Percentiles rank a stretch among this genome's conserved stretches.
phyloP scores from a whole-genome alignment of 106 monocot species.

The Acanthochlamys bracteata region DNA sequence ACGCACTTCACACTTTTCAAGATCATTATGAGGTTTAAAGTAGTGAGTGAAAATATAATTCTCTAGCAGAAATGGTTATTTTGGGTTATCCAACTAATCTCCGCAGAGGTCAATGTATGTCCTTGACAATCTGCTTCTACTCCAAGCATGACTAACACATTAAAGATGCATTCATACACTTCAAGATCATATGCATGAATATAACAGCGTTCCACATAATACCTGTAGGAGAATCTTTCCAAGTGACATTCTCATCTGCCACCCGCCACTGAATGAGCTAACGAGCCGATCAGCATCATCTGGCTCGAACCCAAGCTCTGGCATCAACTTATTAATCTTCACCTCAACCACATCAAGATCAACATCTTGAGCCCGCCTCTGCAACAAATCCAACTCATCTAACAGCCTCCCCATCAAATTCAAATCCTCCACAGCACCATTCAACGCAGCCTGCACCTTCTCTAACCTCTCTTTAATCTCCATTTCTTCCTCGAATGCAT shows the following conservation, averaged over 20 bases:
- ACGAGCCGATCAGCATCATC: constrained; percentile 93
- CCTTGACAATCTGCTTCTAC: too few relatives aligned
- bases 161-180: too few relatives aligned
- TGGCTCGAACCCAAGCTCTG: constrained; percentile 64
- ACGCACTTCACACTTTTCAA: too few relatives aligned
- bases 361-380: constrained; percentile 84
- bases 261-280: constrained; percentile 89
- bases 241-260: constrained; percentile 99
- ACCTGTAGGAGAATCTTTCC: constrained; percentile 98
- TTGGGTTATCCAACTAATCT: too few relatives aligned
- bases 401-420: constrained; percentile 79
- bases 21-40: too few relatives aligned
- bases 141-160: too few relatives aligned
- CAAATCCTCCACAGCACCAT: constrained; percentile 75
- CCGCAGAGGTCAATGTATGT: too few relatives aligned
- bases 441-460: constrained; percentile 85
- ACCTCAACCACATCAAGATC: constrained; percentile 65
- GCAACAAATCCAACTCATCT: constrained; percentile 92
- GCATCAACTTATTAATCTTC: constrained; percentile 91
- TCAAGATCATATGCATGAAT: too few relatives aligned
- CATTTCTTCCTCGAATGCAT: constrained; percentile 91
- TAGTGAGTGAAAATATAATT: too few relatives aligned
- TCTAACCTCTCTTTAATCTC: constrained; percentile 72
- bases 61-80: too few relatives aligned
- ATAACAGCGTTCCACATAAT: constrained; percentile 1